Evolutionary conservation across 2,329 filamentous ascomycete species (phyloP).

Genomic region (Apiospora rasikravindrae): DNA sequence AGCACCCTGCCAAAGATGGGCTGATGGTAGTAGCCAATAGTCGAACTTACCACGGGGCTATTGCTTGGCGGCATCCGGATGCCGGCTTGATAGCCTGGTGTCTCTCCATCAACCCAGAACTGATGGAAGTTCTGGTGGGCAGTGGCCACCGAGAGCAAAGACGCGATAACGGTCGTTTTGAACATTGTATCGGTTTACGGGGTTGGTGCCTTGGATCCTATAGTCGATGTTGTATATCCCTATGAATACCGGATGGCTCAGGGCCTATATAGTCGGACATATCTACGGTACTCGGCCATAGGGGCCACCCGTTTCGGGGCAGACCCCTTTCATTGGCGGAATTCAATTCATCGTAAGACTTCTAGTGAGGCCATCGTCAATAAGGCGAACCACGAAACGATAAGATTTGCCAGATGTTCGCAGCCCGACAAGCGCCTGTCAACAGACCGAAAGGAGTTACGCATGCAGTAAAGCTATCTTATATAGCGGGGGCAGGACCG

Average conservation of each 20-base stretch:
- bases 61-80: constrained; percentile 37
- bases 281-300: not conserved
- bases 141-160: constrained; percentile 35
- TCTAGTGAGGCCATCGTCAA: not conserved
- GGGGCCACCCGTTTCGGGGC: too few species aligned
- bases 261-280: not conserved
- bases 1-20: not conserved
- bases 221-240: not conserved
- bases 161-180: constrained; percentile 30
- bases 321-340: constrained; percentile 5
- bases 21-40: not conserved
- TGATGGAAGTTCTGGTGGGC: constrained; percentile 49
- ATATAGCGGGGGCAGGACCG: not conserved
- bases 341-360: not conserved
- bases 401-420: not conserved
- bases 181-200: constrained; percentile 31
- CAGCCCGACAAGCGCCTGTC: not conserved
- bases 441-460: not conserved
- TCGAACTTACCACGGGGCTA: constrained; percentile 32
- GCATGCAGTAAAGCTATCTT: not conserved
- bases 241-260: not conserved
- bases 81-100: constrained; percentile 40
- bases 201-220: not conserved
- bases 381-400: not conserved
- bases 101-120: constrained; percentile 46